A percentile compares a stretch with the other conserved stretches of the same genome.
Conservation (phyloP, 169 alveolate species). For the Theileria orientalis region DNA sequence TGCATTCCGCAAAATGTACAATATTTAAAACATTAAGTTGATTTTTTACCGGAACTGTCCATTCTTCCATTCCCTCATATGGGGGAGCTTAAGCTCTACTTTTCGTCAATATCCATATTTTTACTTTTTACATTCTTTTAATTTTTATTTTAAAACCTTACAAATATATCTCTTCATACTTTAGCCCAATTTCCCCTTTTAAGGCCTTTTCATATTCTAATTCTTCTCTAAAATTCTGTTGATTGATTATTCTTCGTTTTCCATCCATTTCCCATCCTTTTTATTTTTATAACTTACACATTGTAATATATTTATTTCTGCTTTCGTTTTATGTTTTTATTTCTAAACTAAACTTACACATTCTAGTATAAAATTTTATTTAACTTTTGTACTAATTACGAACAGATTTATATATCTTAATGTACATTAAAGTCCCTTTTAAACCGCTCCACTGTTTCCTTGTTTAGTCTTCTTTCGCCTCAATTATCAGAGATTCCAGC, state of each 20-base stretch:
- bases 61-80: too few relatives aligned
- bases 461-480: neutral
- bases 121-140: too few relatives aligned
- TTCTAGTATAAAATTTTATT: too few relatives aligned
- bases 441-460: neutral
- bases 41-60: too few relatives aligned
- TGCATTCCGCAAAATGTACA: neutral
- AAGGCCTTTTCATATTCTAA: too few relatives aligned
- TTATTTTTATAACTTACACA: neutral
- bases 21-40: neutral
- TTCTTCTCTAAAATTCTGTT: too few relatives aligned
- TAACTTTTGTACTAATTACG: neutral
- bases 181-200: too few relatives aligned
- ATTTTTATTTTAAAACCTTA: too few relatives aligned
- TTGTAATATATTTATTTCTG: too few relatives aligned
- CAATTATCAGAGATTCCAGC: slow-evolving; percentile 3
- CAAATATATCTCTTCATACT: too few relatives aligned
- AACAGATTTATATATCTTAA: neutral
- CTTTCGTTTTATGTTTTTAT: neutral
- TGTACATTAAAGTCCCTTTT: neutral
- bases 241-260: neutral
- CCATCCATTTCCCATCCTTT: neutral
- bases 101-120: too few relatives aligned
- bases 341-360: neutral
- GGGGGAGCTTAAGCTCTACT: too few relatives aligned